Evolutionary conservation across 371 early-diverging fungal species (phyloP).

Genomic region (Rhizopus sp.): DNA sequence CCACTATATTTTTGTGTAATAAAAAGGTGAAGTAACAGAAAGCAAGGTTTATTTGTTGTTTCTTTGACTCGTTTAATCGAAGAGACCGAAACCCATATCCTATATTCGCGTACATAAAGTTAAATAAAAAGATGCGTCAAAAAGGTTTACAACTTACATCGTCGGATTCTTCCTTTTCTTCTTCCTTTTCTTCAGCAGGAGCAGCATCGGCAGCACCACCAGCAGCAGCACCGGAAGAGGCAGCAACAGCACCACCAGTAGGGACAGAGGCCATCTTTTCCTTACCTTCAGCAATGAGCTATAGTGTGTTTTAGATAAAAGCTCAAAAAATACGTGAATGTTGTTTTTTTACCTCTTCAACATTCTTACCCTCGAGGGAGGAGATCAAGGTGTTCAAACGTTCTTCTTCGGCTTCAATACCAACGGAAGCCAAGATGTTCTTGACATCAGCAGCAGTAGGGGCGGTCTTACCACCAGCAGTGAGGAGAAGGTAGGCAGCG

Average conservation of each 20-base stretch:
- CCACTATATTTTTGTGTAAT: background rate
- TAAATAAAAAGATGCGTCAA: background rate
- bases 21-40: background rate
- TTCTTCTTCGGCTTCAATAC: constrained; percentile 87
- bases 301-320: background rate
- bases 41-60: background rate
- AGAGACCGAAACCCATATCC: constrained; percentile 55
- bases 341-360: constrained; percentile 68
- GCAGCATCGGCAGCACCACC: constrained; percentile 54
- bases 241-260: constrained; percentile 83
- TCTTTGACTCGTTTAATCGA: constrained; percentile 37
- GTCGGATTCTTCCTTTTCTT: constrained; percentile 88
- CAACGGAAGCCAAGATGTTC: constrained; percentile 87
- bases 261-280: constrained; percentile 95
- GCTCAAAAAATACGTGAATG: background rate
- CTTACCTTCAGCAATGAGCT: constrained; percentile 88
- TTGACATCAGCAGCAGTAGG: constrained; percentile 84
- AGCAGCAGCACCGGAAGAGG: constrained; percentile 58
- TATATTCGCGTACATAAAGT: background rate
- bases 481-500: constrained; percentile 95
- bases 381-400: constrained; percentile 78
- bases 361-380: constrained; percentile 88
- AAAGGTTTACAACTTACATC: constrained; percentile 41
- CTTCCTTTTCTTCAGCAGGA: constrained; percentile 54
- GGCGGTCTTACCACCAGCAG: constrained; percentile 84